Base-by-base conservation (phyloP, 225 moss, liverwort and hornwort genomes). In the Sphagnum tenellum region DNA sequence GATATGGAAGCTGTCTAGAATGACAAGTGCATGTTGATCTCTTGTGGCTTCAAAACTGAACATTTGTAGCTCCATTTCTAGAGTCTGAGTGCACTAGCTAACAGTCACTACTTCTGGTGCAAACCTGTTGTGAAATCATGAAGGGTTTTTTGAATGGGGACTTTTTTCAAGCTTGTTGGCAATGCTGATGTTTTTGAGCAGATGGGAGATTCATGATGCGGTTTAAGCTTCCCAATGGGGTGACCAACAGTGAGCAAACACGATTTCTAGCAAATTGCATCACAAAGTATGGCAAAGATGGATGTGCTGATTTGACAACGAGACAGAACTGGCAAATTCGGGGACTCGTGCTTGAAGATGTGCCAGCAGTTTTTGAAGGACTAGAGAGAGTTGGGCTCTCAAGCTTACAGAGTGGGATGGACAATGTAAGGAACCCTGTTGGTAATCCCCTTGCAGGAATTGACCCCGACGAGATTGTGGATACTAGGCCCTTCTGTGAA, bases 321-420 rank as follows among this genome's bases (percentile, higher is more conserved):
- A 70, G 96, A 47, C 96, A 98, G 60, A 98, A 98, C 58, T 98
- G 92, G 92, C 92, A 98, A 62, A 98, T 92, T 71, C 88, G 96
- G 29, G 96, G 96, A 1, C 46, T 98, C 2, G 67, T 87, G 5
- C 62, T 98, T 9, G 85, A 87, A 72, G 96, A 98, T 48, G 87
- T 79, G 0, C 92, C 96, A 11, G 81, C 72, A 8, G 70, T 98
- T 46, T 51, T 98, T 55, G 78, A 72, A 58, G 96, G 96, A 29
- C 54, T 98, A 46, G 67, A 71, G 3, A 46, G 62, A 2, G 87
- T 98, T 53, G 90, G 96, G 29, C 66, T 98, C 55, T 74, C 77
- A 3, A 80, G 85, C 44, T 48, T 98, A 1, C 92, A 98, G 76
- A 87, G 81, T 54, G 96, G 96, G 57, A 92, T 98, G 96, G 96